A percentile compares a stretch with the other conserved stretches of the same genome.
Evolutionary conservation across 2,329 filamentous ascomycete genomes (phyloP).

Genomic region (Ophiognomonia clavigignenti-juglandacearum): DNA sequence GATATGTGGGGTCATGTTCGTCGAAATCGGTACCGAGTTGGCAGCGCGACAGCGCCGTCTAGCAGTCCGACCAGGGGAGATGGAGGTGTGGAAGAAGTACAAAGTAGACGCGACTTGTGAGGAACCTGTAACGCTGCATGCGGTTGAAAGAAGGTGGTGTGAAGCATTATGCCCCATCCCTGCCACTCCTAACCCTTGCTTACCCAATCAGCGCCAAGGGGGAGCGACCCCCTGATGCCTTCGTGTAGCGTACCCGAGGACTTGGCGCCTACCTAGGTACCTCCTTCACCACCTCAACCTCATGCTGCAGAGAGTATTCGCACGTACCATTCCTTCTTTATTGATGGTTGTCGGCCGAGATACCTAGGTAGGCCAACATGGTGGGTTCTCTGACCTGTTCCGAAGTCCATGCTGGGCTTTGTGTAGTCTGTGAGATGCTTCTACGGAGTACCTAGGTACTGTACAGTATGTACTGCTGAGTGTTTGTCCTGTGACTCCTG

Average conservation of each 20-base stretch:
- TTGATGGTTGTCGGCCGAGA: too few species aligned
- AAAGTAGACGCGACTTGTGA: not conserved
- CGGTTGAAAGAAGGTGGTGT: not conserved
- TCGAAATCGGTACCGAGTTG: not conserved
- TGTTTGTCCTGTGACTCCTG: not conserved
- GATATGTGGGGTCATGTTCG: not conserved
- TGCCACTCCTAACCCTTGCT: not conserved
- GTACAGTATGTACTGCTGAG: too few species aligned
- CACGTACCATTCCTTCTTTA: too few species aligned
- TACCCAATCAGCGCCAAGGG: not conserved
- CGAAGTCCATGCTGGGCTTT: too few species aligned
- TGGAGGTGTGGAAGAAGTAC: not conserved
- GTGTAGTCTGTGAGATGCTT: too few species aligned
- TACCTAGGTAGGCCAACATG: too few species aligned
- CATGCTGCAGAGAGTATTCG: too few species aligned
- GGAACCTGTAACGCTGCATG: not conserved
- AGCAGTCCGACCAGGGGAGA: not conserved
- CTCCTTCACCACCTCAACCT: not conserved
- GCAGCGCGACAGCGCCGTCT: not conserved
- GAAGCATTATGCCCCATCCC: not conserved
- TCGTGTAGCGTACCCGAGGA: not conserved
- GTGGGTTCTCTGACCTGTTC: too few species aligned
- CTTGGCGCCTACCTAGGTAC: not conserved
- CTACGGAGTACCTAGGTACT: too few species aligned
- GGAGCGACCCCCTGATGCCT: not conserved